Conservation (phyloP, 1,139 yeast genomes). For the Nakaseomyces nivariensis region DNA sequence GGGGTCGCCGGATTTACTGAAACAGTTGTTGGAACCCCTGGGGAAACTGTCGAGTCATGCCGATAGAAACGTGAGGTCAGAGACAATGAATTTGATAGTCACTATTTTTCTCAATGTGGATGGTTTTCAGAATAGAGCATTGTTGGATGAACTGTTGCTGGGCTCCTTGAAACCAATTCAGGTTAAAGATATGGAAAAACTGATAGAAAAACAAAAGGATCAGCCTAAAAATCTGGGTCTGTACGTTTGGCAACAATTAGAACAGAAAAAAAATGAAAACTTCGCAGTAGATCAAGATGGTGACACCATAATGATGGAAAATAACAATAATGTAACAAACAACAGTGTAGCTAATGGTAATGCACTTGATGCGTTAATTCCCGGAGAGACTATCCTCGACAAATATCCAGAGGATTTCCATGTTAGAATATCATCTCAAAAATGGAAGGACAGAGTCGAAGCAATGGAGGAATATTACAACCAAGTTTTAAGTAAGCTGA, state of each 20-base stretch:
- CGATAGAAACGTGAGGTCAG: slow-evolving; percentile 77
- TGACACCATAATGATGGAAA: slow-evolving; percentile 38
- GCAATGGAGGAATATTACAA: slow-evolving; percentile 58
- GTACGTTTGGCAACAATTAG: not conserved
- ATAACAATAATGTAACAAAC: slow-evolving; percentile 22
- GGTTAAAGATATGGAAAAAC: slow-evolving; percentile 69
- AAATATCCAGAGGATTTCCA: slow-evolving; percentile 58
- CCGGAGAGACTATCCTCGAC: slow-evolving; percentile 50
- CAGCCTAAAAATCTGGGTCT: not conserved
- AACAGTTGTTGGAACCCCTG: slow-evolving; percentile 28
- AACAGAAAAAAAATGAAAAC: slow-evolving; percentile 4
- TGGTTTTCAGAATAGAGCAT: slow-evolving; percentile 29
- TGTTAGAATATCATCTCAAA: slow-evolving; percentile 45
- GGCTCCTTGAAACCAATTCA: slow-evolving; percentile 82
- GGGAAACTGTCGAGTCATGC: slow-evolving; percentile 76
- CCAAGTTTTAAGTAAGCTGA: slow-evolving; percentile 37
- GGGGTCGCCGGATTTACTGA: slow-evolving; percentile 36
- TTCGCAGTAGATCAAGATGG: slow-evolving; percentile 25
- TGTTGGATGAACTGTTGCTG: slow-evolving; percentile 48
- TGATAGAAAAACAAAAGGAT: slow-evolving; percentile 39
- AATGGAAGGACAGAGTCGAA: slow-evolving; percentile 92
- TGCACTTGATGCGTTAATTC: slow-evolving; percentile 37
- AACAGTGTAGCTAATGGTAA: slow-evolving; percentile 26
- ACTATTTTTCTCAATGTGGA: slow-evolving; percentile 75
- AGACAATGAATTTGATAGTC: slow-evolving; percentile 59